Evolutionary conservation across 2,329 filamentous ascomycete species (phyloP).

Genomic region (Penicillium janthinellum): DNA sequence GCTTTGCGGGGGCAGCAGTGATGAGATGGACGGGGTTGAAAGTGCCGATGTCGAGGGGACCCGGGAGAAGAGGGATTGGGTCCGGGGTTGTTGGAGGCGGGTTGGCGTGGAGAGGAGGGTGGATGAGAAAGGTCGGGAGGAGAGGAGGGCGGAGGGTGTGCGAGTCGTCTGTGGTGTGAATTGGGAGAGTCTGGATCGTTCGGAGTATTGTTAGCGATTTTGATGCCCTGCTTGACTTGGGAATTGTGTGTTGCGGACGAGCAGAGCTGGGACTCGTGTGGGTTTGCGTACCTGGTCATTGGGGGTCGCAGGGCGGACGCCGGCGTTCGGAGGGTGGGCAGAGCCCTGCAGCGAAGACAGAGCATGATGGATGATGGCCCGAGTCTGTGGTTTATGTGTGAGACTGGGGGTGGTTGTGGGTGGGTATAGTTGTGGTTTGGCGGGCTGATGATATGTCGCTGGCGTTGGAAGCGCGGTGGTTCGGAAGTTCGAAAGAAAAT

Average conservation of each 20-base stretch:
- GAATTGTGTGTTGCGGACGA: constrained; percentile 8
- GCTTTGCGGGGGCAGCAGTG: constrained; percentile 31
- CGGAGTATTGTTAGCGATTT: constrained; percentile 6
- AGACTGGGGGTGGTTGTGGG: constrained; percentile 4
- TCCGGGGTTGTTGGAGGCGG: constrained; percentile 32
- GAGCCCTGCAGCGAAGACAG: constrained; percentile 36
- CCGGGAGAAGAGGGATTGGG: constrained; percentile 41
- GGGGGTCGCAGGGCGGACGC: constrained; percentile 26
- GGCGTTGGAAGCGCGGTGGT: constrained; percentile 19
- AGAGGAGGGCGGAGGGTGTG: constrained; percentile 35
- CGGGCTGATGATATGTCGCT: constrained; percentile 13
- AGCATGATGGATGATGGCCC: constrained; percentile 31
- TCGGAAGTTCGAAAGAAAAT: constrained; percentile 36
- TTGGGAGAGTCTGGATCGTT: constrained; percentile 18
- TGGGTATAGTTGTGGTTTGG: constrained; percentile 1
- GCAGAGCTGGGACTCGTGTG: neutral
- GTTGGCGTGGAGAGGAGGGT: constrained; percentile 37
- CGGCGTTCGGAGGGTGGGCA: constrained; percentile 32
- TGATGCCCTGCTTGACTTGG: neutral
- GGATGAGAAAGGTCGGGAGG: constrained; percentile 43
- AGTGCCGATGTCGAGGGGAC: constrained; percentile 15
- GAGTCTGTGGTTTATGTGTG: neutral
- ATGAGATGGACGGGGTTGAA: constrained; percentile 19
- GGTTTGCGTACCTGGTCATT: constrained; percentile 25
- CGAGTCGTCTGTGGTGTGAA: constrained; percentile 23